phyloP scores from a whole-genome alignment of 2,329 filamentous ascomycete genomes.

The Pseudogymnoascus sp. region DNA sequence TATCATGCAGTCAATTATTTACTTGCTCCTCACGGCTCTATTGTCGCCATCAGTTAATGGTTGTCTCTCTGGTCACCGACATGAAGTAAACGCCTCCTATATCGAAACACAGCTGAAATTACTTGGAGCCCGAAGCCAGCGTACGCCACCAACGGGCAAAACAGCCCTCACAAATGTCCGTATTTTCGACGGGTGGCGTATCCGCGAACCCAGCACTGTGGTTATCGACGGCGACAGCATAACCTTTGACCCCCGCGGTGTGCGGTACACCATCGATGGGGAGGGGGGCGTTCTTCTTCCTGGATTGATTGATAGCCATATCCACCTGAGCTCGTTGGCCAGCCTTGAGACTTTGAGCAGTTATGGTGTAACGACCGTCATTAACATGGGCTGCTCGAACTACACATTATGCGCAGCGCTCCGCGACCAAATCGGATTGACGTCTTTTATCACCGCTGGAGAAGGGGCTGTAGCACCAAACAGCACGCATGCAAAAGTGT shows the following conservation, averaged over 20 bases:
- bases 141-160: background rate
- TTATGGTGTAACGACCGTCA: constrained; percentile 25
- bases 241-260: background rate
- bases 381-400: constrained; percentile 26
- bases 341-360: constrained; percentile 22
- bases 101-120: background rate
- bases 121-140: background rate
- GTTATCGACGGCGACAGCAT: constrained; percentile 12
- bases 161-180: constrained; percentile 12
- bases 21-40: background rate
- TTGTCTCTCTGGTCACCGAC: background rate
- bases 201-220: constrained; percentile 10
- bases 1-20: background rate
- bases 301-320: constrained; percentile 28
- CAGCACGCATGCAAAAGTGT: constrained; percentile 10
- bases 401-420: constrained; percentile 15
- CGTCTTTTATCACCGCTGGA: constrained; percentile 11
- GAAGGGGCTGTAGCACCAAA: constrained; percentile 9
- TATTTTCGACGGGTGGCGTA: constrained; percentile 10
- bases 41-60: background rate
- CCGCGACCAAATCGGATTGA: constrained; percentile 12
- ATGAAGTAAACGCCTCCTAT: background rate
- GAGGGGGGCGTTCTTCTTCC: constrained; percentile 25
- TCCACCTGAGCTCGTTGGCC: constrained; percentile 22
- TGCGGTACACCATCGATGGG: constrained; percentile 21